phyloP scores from a whole-genome alignment of 2,329 filamentous ascomycete species.

The Metarhizium robertsii region DNA sequence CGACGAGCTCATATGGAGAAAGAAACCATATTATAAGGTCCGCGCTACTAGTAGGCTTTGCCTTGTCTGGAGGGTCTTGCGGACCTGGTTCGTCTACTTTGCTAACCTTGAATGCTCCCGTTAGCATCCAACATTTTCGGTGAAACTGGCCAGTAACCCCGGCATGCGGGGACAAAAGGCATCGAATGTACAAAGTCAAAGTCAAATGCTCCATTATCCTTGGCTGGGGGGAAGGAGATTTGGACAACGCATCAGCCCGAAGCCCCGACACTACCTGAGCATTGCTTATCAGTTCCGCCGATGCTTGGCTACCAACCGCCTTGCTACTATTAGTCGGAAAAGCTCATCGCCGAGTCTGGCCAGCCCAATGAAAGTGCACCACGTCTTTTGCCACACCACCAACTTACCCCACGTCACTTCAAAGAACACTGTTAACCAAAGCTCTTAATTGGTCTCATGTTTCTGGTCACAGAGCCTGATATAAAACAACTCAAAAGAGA shows the following conservation, averaged over 20 bases:
- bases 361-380: conserved; percentile 25
- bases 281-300: conserved; percentile 4
- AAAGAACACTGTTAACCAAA: conserved; percentile 9
- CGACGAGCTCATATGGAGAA: neutral
- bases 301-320: conserved; percentile 3
- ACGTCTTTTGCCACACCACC: conserved; percentile 24
- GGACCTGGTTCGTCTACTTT: neutral
- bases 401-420: conserved; percentile 6
- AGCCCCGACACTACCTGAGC: neutral
- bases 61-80: no score
- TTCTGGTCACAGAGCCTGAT: conserved; percentile 9
- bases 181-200: neutral
- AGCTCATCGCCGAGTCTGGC: conserved; percentile 5
- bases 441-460: conserved; percentile 7
- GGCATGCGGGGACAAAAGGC: neutral
- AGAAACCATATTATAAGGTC: neutral
- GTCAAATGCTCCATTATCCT: neutral
- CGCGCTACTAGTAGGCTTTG: no score
- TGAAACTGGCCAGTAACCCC: neutral
- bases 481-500: neutral
- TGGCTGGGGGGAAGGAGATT: neutral
- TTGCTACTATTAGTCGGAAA: neutral
- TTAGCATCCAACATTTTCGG: neutral
- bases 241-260: conserved; percentile 2
- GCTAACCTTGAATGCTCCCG: neutral